Base-by-base conservation (phyloP, 1,284 basidiomycete species). In the Ustilago sp. region DNA sequence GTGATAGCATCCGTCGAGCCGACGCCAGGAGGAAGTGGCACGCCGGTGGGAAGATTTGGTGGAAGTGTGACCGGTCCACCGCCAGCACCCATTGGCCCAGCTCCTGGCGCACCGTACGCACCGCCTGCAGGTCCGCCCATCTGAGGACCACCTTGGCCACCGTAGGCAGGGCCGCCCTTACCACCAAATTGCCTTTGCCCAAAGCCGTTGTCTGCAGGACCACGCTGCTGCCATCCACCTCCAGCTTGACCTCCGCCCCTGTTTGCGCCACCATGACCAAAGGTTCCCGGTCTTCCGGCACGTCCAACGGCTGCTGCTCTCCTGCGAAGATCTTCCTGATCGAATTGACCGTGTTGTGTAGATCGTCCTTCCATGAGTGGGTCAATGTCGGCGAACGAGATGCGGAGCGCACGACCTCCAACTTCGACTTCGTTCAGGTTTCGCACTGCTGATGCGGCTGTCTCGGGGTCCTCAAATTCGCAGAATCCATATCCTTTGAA, bases 401-500 rank as follows among this genome's bases (percentile, higher is more conserved):
- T 92, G 59, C 93, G 90, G 41, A 95, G 88, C 7, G 91, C 91
- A n/a, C 93, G 90, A 3, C 93, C 93, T 64, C 92, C 92, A 38
- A 94, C 92, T 74, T 90, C 90, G 61, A 87, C 87, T 62, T 92
- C 93, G 85, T 94, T 93, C 56, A 95, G 88, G 85, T 95, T 95
- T 76, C 94, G 90, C 43, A 95, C 92, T 43, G 94, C 94, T 39
- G 92, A 93, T 15, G 89, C 87, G 1, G 92, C 92, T 8, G 95
- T 98, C 87, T 97, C 94, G 84, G 95, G 92, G 86, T 99, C 96
- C 82, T 93, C 92, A 86, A 94, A 98, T 89, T 97, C 94, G 88
- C 95, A 95, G 86, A 98, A 98, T 13, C 95, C 96, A 86, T 97
- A 99, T 15, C 97, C 96, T 87, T 94, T 94, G 56, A 95, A 93